These are phyloP conservation scores for Candida vaughaniae DNA, from an alignment of 805 yeast species.

Conservation along the genomic window DNA sequence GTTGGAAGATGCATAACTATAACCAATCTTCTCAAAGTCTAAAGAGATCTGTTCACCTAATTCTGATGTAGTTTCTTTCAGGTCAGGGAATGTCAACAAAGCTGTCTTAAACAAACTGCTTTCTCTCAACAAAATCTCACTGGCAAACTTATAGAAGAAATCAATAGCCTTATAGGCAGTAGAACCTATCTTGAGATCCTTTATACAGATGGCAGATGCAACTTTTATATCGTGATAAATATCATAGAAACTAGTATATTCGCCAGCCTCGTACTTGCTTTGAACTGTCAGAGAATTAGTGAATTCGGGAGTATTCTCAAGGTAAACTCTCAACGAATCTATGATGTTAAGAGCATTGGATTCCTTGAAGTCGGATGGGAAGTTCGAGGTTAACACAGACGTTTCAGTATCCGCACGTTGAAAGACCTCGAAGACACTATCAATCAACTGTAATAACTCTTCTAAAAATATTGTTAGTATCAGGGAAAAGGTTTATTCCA, in stretches of 20 bases:
- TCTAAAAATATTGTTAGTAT: conserved; percentile 3
- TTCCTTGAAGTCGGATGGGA: conserved; percentile 52
- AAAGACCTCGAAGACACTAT: conserved; percentile 22
- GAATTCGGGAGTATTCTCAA: conserved; percentile 27
- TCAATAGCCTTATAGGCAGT: conserved; percentile 54
- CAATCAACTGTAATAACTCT: conserved; percentile 1
- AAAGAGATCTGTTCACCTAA: conserved; percentile 46
- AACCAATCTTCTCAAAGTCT: conserved; percentile 62
- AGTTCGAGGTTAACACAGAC: conserved; percentile 17
- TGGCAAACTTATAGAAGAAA: conserved; percentile 58
- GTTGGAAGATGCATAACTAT: conserved; percentile 48
- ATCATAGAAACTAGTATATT: conserved; percentile 51
- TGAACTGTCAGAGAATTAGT: conserved; percentile 38
- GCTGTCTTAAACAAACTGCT: conserved; percentile 43
- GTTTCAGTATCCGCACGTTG: conserved; percentile 25
- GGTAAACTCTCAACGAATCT: conserved; percentile 38
- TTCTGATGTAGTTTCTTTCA: conserved; percentile 4
- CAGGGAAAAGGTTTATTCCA: background rate
- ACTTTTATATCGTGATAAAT: conserved; percentile 68
- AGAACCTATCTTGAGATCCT: conserved; percentile 49
- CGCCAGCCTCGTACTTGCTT: conserved; percentile 33
- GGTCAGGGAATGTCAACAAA: conserved; percentile 11
- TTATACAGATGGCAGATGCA: conserved; percentile 49
- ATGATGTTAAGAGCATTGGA: conserved; percentile 41
- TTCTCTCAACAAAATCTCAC: conserved; percentile 65